Base-by-base conservation (phyloP, 768 basidiomycete species). In the Terana coerulea region DNA sequence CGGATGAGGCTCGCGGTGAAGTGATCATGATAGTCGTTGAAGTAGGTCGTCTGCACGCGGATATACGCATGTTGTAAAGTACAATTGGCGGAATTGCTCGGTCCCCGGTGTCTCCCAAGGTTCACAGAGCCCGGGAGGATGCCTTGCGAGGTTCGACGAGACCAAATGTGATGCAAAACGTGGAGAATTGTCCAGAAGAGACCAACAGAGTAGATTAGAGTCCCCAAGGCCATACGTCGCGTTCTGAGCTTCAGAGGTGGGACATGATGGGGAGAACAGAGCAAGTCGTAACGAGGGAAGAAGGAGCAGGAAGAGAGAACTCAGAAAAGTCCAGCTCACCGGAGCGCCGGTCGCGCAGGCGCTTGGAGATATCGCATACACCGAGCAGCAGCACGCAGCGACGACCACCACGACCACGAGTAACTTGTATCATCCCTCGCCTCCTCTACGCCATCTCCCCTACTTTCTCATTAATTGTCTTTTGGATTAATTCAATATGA, bases 401-500 rank as follows among this genome's bases (percentile, higher is more conserved):
- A 7, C 35, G 6, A 5, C 39, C 21, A 21, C 39, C 21, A 19
- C 39, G 39, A 22, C 39, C 9, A 5, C 39, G 39, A 11, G 21
- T 24, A 17, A n/a, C n/a, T n/a, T n/a, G n/a, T n/a, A n/a, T n/a
- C 12, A 39, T 48, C 31, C 29, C 19, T 35, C 36, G 34, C 40
- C 47, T 10, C 17, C 47, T 19, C 49, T 17, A 19, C 41, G 39
- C 30, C 33, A 1, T 10, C 22, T 36, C 41, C 40, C 33, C 49
- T 41, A 3, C 43, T 29, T 42, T 36, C 22, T 43, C 9, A 41
- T 26, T 17, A 29, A 5, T 43, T 17, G 10, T 29, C 5, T 17
- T 10, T 40, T 15, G 39, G 5, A 40, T 24, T 46, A 46, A 22
- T 33, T 46, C 47, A 49, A 94, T 95, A 94, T 95, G 91, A 97